A percentile compares a stretch with the other conserved stretches of the same genome.
Evolutionary conservation across 306 rosid species (phyloP).

Genomic region (Glycine tomentella): DNA sequence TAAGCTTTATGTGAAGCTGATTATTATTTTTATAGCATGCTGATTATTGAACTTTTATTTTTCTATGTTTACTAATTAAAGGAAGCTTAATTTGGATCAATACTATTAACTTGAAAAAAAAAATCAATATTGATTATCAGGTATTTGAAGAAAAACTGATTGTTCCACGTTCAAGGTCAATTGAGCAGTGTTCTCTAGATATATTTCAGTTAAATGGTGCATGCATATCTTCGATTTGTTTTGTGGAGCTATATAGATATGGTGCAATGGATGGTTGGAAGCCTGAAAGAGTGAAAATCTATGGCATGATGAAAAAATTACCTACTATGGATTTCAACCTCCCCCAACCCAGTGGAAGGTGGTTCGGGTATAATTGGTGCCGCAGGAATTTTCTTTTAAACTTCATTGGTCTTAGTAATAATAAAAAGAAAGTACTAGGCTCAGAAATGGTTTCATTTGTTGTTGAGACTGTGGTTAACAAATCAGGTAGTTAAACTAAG

Average conservation of each 20-base stretch:
- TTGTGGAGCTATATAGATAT: constrained; percentile 57
- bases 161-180: constrained; percentile 56
- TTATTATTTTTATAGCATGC: too few species aligned
- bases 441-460: too few species aligned
- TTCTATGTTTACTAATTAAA: too few species aligned
- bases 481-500: too few species aligned
- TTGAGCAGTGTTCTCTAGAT: constrained; percentile 71
- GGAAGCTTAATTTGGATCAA: background rate
- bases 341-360: too few species aligned
- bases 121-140: constrained; percentile 40
- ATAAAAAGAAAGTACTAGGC: too few species aligned
- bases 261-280: constrained; percentile 72
- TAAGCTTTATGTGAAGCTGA: too few species aligned
- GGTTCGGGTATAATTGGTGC: too few species aligned
- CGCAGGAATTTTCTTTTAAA: too few species aligned
- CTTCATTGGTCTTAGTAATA: too few species aligned
- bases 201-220: constrained; percentile 65
- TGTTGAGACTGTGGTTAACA: too few species aligned
- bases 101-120: background rate
- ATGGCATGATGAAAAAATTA: constrained; percentile 35
- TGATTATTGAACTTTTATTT: too few species aligned
- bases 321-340: constrained; percentile 52
- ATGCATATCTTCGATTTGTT: constrained; percentile 74
- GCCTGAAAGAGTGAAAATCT: constrained; percentile 68
- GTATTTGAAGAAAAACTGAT: constrained; percentile 64